Conservation (phyloP, 768 basidiomycete species). For the Calocera viscosa region DNA sequence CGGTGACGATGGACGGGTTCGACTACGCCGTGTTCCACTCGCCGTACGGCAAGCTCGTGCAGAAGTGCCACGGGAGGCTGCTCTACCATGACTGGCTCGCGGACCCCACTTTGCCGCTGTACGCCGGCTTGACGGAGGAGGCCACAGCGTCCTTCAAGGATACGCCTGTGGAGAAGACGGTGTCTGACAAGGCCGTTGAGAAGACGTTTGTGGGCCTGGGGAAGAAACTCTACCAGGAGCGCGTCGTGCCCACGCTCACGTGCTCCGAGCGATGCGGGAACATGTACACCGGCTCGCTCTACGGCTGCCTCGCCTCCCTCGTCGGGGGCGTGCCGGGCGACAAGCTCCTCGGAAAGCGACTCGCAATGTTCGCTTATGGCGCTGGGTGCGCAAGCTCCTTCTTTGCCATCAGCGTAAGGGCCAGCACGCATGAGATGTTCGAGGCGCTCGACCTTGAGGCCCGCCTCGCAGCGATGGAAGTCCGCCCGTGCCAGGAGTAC, state of each 20-base stretch:
- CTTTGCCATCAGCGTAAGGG: slow-evolving; percentile 78
- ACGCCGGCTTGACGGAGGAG: slow-evolving; percentile 15
- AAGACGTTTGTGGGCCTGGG: slow-evolving; percentile 81
- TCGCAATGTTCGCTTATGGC: slow-evolving; percentile 94
- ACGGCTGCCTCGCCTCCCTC: slow-evolving; percentile 84
- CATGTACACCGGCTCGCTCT: slow-evolving; percentile 96
- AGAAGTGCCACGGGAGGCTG: slow-evolving; percentile 90
- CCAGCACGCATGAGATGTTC: slow-evolving; percentile 69
- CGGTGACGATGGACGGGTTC: slow-evolving; percentile 68
- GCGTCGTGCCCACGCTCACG: slow-evolving; percentile 71
- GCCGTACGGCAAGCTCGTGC: slow-evolving; percentile 97
- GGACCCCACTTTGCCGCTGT: slow-evolving; percentile 49
- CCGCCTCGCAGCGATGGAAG: slow-evolving; percentile 72
- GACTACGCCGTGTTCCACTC: slow-evolving; percentile 95
- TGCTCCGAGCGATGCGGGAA: slow-evolving; percentile 88
- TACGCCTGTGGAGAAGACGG: slow-evolving; percentile 39
- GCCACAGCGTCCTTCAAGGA: background rate
- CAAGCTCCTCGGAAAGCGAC: slow-evolving; percentile 64
- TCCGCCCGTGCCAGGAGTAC: slow-evolving; percentile 85
- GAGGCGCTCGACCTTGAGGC: slow-evolving; percentile 69
- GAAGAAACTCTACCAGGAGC: slow-evolving; percentile 58
- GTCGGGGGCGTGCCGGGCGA: slow-evolving; percentile 59
- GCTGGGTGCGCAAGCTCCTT: slow-evolving; percentile 90
- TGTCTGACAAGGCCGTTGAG: slow-evolving; percentile 90
- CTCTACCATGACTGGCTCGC: slow-evolving; percentile 84